A percentile compares a stretch with the other conserved stretches of the same genome.
These are phyloP conservation scores for Anastatica hierochuntica DNA, from an alignment of 345 rosid genomes.

Conservation along the genomic window DNA sequence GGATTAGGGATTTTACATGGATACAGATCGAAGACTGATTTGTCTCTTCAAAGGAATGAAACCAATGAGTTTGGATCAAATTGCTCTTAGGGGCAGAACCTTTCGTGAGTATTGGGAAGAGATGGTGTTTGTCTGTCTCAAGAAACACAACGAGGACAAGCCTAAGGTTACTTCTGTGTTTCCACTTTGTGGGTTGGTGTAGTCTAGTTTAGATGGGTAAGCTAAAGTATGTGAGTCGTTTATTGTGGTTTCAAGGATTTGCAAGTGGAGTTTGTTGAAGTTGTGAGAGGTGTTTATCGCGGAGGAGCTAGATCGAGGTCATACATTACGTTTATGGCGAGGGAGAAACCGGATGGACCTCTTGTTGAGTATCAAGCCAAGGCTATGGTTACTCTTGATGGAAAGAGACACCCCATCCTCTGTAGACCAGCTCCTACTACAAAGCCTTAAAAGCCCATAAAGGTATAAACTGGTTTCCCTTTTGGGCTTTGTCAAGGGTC, in stretches of 20 bases:
- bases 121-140: not conserved
- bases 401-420: slow-evolving; percentile 1
- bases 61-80: not conserved
- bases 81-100: not conserved
- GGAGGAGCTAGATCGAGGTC: not conserved
- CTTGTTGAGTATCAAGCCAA: slow-evolving; percentile 8
- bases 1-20: not conserved
- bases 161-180: not conserved
- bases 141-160: not conserved
- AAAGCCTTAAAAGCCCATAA: not conserved
- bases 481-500: too few species aligned
- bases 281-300: not conserved
- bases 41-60: not conserved
- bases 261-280: not conserved
- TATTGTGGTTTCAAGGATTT: not conserved
- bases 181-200: not conserved
- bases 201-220: too few species aligned
- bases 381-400: not conserved
- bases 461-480: too few species aligned
- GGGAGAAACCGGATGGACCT: not conserved
- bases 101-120: not conserved
- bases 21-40: not conserved
- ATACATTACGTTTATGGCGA: slow-evolving; percentile 8
- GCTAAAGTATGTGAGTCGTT: not conserved
- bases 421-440: slow-evolving; percentile 9